Base-by-base conservation (phyloP, 306 rosid species). In the Lathyrus sativus region DNA sequence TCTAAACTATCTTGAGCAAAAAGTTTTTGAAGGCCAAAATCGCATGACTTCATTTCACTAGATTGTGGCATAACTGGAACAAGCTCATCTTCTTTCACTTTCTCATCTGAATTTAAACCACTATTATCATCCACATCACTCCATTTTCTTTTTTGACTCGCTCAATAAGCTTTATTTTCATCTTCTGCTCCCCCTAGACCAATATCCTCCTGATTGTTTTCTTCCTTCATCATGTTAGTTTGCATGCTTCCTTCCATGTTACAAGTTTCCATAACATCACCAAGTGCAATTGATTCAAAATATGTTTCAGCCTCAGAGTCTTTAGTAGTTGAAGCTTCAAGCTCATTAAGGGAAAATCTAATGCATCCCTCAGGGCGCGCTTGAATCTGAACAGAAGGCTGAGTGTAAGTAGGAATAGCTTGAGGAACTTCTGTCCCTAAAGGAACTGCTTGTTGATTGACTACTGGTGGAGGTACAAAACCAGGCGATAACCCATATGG, bases 231-330 rank as follows among this genome's bases (percentile, higher is more conserved):
- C 12, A 45, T 62, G 8, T 19, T 35, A 67, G 42, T 10, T 4
- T 58, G 68, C 55, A 50, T 55, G 49, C 28, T 65, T 17, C 55
- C 72, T 28, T 54, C 45, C 41, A 61, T 14, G 45, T 69, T 31
- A 46, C 18, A 68, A 41, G 48, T n/a, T 29, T 26, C 74, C 35
- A 29, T 62, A 42, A 58, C 26, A 43, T 43, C 43, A 31, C 61
- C 78, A 65, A 65, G 29, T 42, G 57, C 31, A 35, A 9, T 43
- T 37, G 9, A 17, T 5, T 42, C 38, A 42, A 29, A 73, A 54
- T 31, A 31, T 54, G 71, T 42, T 53, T 42, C 72, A 74, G 5
- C 15, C 49, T 42, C 49, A 17, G n/a, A n/a, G n/a, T n/a, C n/a
- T n/a, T n/a, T n/a, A n/a, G n/a, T n/a, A n/a, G n/a, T n/a, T n/a